phyloP scores from a whole-genome alignment of 306 rosid genomes.

The Rosa multiflora region DNA sequence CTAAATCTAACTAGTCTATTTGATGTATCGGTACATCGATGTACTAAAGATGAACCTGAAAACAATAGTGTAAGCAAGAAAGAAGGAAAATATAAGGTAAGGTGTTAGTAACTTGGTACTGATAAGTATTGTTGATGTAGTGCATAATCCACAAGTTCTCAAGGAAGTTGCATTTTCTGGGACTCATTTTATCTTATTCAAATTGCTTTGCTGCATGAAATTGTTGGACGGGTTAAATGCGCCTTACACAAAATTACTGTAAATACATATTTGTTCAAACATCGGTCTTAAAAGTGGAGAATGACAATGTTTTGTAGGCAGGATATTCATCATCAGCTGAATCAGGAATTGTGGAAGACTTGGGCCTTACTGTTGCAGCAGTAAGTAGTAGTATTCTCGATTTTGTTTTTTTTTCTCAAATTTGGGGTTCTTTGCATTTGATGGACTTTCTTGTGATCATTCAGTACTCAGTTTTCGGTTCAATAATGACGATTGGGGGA shows the following conservation, averaged over 20 bases:
- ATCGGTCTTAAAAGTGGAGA: background rate
- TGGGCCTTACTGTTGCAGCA: background rate
- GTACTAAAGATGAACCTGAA: too few species aligned
- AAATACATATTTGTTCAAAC: background rate
- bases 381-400: background rate
- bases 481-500: constrained; percentile 37
- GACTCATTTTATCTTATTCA: too few species aligned
- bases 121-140: background rate
- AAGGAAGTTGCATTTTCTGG: too few species aligned
- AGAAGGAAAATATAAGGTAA: too few species aligned
- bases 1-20: too few species aligned
- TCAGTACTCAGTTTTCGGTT: constrained; percentile 44
- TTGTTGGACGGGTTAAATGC: background rate
- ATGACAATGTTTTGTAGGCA: constrained; percentile 18
- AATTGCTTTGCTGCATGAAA: background rate
- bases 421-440: background rate
- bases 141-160: too few species aligned
- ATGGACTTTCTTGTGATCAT: background rate
- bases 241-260: background rate
- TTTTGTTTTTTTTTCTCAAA: background rate
- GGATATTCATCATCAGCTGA: constrained; percentile 36
- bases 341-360: too few species aligned
- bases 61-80: too few species aligned
- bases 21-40: too few species aligned
- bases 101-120: background rate